Evolutionary conservation across 2,329 filamentous ascomycete species (phyloP).

Genomic region (Chlorencoelia australis): DNA sequence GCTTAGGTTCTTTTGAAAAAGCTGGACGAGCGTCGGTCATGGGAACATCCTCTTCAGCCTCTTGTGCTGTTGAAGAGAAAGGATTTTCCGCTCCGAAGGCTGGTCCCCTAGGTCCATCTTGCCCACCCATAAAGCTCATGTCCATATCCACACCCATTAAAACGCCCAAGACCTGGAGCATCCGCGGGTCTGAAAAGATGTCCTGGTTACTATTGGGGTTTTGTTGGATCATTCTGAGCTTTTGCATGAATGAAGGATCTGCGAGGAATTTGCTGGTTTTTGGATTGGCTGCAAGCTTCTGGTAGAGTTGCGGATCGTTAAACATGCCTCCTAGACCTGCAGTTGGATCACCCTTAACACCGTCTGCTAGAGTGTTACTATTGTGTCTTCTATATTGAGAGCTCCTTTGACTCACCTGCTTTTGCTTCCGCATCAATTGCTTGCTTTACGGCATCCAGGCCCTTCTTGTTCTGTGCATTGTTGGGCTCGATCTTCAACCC

Average conservation of each 20-base stretch:
- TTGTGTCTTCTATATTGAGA: conserved; percentile 5
- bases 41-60: conserved; percentile 60
- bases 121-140: conserved; percentile 34
- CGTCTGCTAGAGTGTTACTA: conserved; percentile 19
- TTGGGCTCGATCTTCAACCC: conserved; percentile 86
- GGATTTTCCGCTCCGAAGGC: too few relatives aligned
- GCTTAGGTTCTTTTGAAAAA: conserved; percentile 35
- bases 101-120: too few relatives aligned
- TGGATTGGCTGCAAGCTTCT: conserved; percentile 88
- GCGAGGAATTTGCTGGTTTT: conserved; percentile 78
- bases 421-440: conserved; percentile 72
- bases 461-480: conserved; percentile 88
- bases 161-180: conserved; percentile 90
- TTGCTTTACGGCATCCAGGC: conserved; percentile 73
- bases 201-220: conserved; percentile 73
- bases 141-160: conserved; percentile 89
- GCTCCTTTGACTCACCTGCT: conserved; percentile 27
- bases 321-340: conserved; percentile 87
- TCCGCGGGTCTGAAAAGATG: conserved; percentile 79
- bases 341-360: conserved; percentile 50
- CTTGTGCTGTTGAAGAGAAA: conserved; percentile 22
- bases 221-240: conserved; percentile 69
- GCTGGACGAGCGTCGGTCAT: conserved; percentile 62
- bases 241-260: conserved; percentile 81
- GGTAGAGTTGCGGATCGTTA: conserved; percentile 78